Base-by-base conservation (phyloP, 2,329 filamentous ascomycete genomes). In the Beauveria sp. region DNA sequence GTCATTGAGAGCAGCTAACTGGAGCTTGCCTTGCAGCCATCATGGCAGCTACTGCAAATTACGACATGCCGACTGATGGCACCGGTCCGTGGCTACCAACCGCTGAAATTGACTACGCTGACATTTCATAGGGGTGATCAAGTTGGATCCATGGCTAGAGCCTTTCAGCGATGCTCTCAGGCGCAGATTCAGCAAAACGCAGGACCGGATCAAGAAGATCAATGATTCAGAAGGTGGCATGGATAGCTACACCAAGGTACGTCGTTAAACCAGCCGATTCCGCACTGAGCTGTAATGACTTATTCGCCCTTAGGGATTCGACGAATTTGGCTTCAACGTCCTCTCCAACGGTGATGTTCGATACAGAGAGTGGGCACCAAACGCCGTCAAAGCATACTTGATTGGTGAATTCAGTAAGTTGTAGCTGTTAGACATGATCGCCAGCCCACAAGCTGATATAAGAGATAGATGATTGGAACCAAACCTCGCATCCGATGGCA, bases 281-380 rank as follows among this genome's bases (percentile, higher is more conserved):
- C 18, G 16, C 7, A n/a, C 37, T 57, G 55, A 59, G 20, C 66
- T 20, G 1, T 6, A n/a, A 37, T 22, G 54, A 44, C 63, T 67
- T 16, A 66, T 34, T 16, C 22, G 7, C 40, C 22, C 22, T 10
- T 18, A 96, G 91, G 93, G 94, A 50, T 89, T 85, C 64, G 91
- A 97, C 70, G 87, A 82, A 64, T 96, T 90, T 70, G 94, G 94
- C 61, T 85, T 99, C 75, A 91, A 90, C 67, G 87, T 94, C 63
- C 82, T 88, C 70, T 79, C 84, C 59, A 86, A 96, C 69, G 91
- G 91, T 73, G 92, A 92, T 73, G 91, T 99, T 66, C 80, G 82
- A 62, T 99, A 99, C 75, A 84, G 91, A 67, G 94, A 99, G 82
- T 99, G 94, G 94, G 94, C 94, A 1, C 92, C 94, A 28, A 96